A percentile compares a stretch with the other conserved stretches of the same genome.
phyloP scores from a whole-genome alignment of 2,329 filamentous ascomycete species.

The Graphiopsis chlorocephala region DNA sequence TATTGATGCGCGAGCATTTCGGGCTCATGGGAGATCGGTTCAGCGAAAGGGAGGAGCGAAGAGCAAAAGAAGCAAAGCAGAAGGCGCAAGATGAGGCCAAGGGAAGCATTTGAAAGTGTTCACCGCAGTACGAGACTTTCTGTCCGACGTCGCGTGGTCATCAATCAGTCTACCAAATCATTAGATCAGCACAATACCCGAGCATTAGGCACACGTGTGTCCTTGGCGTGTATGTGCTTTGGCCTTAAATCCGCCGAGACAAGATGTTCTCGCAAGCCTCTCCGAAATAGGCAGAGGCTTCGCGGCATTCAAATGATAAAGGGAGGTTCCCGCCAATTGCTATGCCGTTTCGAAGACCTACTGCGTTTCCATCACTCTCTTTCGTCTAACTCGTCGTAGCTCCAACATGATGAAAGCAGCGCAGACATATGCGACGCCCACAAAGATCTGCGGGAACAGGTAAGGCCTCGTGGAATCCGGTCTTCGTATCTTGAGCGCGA shows the following conservation, averaged over 20 bases:
- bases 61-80: slow-evolving; percentile 1
- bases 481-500: slow-evolving; percentile 41
- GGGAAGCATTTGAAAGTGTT: background rate
- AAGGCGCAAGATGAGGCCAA: background rate
- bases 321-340: background rate
- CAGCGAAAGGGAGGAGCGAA: slow-evolving; percentile 51
- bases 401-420: slow-evolving; percentile 36
- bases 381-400: slow-evolving; percentile 24
- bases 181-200: background rate
- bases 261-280: too few species aligned
- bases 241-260: background rate
- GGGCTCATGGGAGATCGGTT: slow-evolving; percentile 61
- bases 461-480: slow-evolving; percentile 29
- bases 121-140: background rate
- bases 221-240: background rate
- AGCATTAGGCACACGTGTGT: background rate
- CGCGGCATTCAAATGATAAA: background rate
- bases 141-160: background rate
- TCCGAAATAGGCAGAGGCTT: too few species aligned
- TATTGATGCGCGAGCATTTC: slow-evolving; percentile 62
- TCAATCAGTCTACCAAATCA: background rate
- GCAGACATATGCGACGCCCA: slow-evolving; percentile 36
- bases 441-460: slow-evolving; percentile 41
- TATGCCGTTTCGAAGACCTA: background rate
- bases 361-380: background rate